Evolutionary conservation across 495 filamentous ascomycete genomes (phyloP).

Genomic region (Aspergillus wentii): DNA sequence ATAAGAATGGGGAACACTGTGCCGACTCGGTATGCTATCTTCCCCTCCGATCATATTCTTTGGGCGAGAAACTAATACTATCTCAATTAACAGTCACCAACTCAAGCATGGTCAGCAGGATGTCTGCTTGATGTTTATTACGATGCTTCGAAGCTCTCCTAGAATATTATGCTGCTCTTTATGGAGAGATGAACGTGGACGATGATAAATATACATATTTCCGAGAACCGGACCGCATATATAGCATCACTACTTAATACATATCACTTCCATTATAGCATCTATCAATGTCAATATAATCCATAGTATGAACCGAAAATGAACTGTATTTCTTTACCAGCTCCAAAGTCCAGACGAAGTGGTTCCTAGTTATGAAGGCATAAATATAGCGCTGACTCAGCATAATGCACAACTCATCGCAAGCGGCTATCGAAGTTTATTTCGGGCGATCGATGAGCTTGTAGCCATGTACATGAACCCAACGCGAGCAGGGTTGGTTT

Average conservation of each 20-base stretch:
- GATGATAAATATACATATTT: too few relatives aligned
- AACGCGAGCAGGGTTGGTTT: too few relatives aligned
- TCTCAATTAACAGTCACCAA: slow-evolving; percentile 64
- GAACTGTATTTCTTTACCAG: too few relatives aligned
- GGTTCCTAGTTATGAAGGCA: too few relatives aligned
- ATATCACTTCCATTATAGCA: too few relatives aligned
- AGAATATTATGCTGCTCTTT: neutral
- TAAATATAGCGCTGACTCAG: slow-evolving; percentile 10
- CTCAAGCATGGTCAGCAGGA: slow-evolving; percentile 91
- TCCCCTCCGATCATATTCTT: neutral
- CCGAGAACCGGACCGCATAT: too few relatives aligned
- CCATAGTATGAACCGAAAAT: too few relatives aligned
- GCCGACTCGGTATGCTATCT: slow-evolving; percentile 70
- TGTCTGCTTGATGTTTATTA: slow-evolving; percentile 94
- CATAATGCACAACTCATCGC: slow-evolving; percentile 6
- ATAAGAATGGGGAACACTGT: slow-evolving; percentile 80
- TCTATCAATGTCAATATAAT: too few relatives aligned
- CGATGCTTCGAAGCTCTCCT: slow-evolving; percentile 57
- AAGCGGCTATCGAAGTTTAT: slow-evolving; percentile 3
- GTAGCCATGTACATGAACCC: too few relatives aligned
- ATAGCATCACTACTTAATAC: too few relatives aligned
- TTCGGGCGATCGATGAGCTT: too few relatives aligned
- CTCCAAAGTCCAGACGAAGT: too few relatives aligned
- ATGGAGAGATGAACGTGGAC: neutral
- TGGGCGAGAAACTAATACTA: slow-evolving; percentile 7